Conservation (phyloP, 345 rosid species). For the Psidium guajava region DNA sequence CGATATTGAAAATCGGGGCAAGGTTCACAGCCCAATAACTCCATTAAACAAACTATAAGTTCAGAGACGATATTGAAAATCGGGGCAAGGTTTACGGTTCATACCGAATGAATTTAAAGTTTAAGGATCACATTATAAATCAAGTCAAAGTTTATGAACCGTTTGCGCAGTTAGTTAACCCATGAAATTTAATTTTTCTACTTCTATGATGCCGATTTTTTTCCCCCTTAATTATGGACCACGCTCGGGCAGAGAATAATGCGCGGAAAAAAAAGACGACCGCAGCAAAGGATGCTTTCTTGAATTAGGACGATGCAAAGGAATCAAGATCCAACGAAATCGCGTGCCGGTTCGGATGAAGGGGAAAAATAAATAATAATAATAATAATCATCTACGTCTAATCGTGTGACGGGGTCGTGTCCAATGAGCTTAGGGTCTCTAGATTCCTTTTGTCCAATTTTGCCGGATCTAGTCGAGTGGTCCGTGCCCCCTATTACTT, state of each 20-base stretch:
- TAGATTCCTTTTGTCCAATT: neutral
- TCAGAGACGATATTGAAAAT: too few species aligned
- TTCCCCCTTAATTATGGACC: neutral
- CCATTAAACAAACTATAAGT: too few species aligned
- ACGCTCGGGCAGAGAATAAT: neutral
- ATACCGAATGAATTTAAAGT: too few species aligned
- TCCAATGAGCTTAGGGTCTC: neutral
- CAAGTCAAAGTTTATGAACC: too few species aligned
- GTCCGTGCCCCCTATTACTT: neutral
- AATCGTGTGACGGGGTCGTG: neutral
- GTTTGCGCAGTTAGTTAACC: too few species aligned
- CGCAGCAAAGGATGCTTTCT: neutral
- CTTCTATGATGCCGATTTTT: neutral
- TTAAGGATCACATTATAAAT: too few species aligned
- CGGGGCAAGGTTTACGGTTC: too few species aligned
- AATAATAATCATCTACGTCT: neutral
- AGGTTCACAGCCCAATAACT: fast-evolving
- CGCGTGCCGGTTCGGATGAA: neutral
- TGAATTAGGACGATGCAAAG: neutral
- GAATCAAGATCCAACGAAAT: neutral
- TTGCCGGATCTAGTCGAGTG: neutral
- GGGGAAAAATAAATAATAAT: neutral
- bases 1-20: too few species aligned
- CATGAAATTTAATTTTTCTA: neutral
- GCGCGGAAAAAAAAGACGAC: neutral